Conservation (phyloP, 2,329 filamentous ascomycete species). For the Penicillium sp. region DNA sequence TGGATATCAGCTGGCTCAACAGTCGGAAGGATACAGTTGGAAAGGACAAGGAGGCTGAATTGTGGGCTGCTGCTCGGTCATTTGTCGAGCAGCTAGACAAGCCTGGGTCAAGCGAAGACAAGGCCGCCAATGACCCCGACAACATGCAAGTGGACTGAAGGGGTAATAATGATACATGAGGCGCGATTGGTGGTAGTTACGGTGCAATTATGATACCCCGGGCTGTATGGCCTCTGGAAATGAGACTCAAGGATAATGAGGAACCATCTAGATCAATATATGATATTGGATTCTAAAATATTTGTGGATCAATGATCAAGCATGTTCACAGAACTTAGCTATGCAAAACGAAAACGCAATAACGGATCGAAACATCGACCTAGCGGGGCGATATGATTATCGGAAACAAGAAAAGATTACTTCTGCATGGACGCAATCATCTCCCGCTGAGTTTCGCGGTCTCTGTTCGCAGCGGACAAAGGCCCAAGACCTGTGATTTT, state of each 20-base stretch:
- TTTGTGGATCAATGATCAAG: slow-evolving; percentile 5
- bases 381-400: slow-evolving; percentile 8
- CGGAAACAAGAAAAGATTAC: slow-evolving; percentile 22
- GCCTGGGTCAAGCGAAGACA: slow-evolving; percentile 6
- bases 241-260: slow-evolving; percentile 1
- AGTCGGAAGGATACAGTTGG: slow-evolving; percentile 80
- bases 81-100: slow-evolving; percentile 51
- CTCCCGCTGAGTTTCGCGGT: slow-evolving; percentile 83
- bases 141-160: slow-evolving; percentile 44
- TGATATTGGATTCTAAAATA: not conserved
- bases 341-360: slow-evolving; percentile 18
- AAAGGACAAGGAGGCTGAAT: slow-evolving; percentile 78
- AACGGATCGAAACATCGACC: slow-evolving; percentile 11
- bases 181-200: not conserved
- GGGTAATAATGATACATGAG: slow-evolving; percentile 48
- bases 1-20: slow-evolving; percentile 90
- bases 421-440: slow-evolving; percentile 68
- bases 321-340: slow-evolving; percentile 18
- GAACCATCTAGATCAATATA: slow-evolving; percentile 6
- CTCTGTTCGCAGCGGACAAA: slow-evolving; percentile 79
- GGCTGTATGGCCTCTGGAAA: not conserved
- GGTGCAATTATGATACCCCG: slow-evolving; percentile 15
- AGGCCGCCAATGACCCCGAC: slow-evolving; percentile 25
- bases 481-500: slow-evolving; percentile 61
- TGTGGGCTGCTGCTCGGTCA: slow-evolving; percentile 65